Base-by-base conservation (phyloP, 2,329 filamentous ascomycete genomes). In the Aspergillus pseudoglaucus region DNA sequence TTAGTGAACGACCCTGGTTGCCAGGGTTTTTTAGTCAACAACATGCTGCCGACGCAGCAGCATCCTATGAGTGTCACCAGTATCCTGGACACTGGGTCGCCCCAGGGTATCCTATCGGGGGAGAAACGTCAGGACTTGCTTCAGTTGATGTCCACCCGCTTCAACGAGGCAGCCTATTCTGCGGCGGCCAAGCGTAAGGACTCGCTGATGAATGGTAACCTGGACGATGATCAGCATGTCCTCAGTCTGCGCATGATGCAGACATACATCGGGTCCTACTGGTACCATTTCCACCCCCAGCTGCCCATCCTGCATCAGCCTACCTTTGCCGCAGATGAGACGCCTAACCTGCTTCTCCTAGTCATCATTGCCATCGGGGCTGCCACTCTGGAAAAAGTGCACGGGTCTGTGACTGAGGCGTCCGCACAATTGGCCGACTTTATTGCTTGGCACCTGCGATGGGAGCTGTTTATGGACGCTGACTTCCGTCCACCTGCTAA, bases 171-270 rank as follows among this genome's bases (percentile, higher is more conserved):
- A 18, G 83, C 88, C 22, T 82, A 89, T 57, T 79, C 87, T 1
- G 84, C 85, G 0, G 78, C 87, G 23, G 82, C 86, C 53, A 84
- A 85, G 53, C 82, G 85, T 52, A 89, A 90, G 60, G 87, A 88
- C 44, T 80, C 78, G 44, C 80, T 96, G 22, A 73, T 95, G 47
- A 83, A 89, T 23, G 91, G 90, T 12, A 83, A 95, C 60, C 81
- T 86, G 46, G 81, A 83, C 47, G 73, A 76, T 42, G 73, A 79
- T 40, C 67, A 68, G 23, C 82, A 84, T 58, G 77, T 82, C 33
- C 73, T 97, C 52, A 95, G 91, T 66, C 77, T 90, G 59, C 83
- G 86, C 59, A 96, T 95, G 88, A 94, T 97, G 87, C 89, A 96
- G 69, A 85, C 84, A 3, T 97, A 96, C 62, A 90, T 95, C 55